Base-by-base conservation (phyloP, 352 stramenopile species). In the Aphanomyces astaci region DNA sequence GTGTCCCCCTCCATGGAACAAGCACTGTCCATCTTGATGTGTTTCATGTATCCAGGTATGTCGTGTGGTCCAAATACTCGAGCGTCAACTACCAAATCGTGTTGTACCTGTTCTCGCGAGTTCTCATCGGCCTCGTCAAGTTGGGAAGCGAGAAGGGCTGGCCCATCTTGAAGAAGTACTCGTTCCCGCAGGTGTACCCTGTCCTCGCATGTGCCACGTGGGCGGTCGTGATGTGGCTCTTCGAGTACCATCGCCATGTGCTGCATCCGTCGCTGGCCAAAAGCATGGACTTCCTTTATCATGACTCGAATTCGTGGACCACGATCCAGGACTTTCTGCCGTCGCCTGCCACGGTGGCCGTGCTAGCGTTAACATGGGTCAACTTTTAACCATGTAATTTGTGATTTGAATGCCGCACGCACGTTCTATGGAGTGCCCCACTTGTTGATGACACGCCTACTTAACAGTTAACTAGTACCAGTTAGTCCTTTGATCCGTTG, bases 231-330 rank as follows among this genome's bases (percentile, higher is more conserved):
- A 93, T 96, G 83, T 96, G 83, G 83, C 75, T 94, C 24, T 96
- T 90, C 72, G 87, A 96, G 74, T 93, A 89, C 74, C 79, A 96
- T 53, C 76, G 78, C 40, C 28, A 76, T n/a, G 76, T 75, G 70
- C 75, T 96, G 57, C 87, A 96, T 65, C 74, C 82, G 36, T 94
- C 85, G 45, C 77, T 96, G 43, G 80, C 80, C 46, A 88, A 86
- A 74, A 94, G 86, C 72, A 96, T 96, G 87, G 82, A 94, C 54
- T 96, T 90, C 71, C 75, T 94, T 13, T 96, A 96, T 75, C 81
- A 92, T 69, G 81, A 94, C 64, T 90, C 86, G 27, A 94, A 87
- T 49, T 77, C 73, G 62, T 93, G 82, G 85, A 75, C 79, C 43
- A 72, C 81, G 53, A 17, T 93, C 33, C 69, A 74, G 32, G 87